Base-by-base conservation (phyloP, 345 rosid genomes). In the Odontarrhena argentea region DNA sequence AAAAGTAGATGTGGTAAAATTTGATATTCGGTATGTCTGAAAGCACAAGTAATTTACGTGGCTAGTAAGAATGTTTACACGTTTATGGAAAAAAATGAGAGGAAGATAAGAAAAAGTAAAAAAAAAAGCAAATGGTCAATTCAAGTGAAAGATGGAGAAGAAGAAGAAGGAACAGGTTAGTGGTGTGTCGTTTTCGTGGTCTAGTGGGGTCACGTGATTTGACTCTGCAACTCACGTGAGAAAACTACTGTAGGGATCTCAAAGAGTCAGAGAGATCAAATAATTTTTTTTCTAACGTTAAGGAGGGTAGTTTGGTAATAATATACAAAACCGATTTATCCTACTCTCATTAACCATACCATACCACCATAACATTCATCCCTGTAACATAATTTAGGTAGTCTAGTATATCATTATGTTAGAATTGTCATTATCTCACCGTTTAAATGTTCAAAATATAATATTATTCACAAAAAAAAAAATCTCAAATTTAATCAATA, bases 221-320 rank as follows among this genome's bases (percentile, higher is more conserved):
- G 73, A 67, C 73, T 38, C 63, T 66, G 58, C 15, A 74, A 45
- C 63, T 67, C 77, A 74, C 73, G 77, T 67, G 77, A 67, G 44
- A 35, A 45, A 45, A 38, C 7, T 42, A 67, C 52, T 73, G 77
- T 73, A 14, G 61, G 61, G 24, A 56, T 65, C 70, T 71, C 59
- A 22, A 50, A 3, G 66, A 22, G 28, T 14, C 61, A 15, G 56
- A 32, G 36, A 3, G 47, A 41, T 36, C 46, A 32, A 55, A 55
- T 15, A 44, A 56, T 46, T 55, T 63, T 55, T n/a, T 1, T 32
- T 6, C 50, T 26, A 54, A 40, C 51, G 28, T 11, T 22, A 2
- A 28, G 5, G 22, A 49, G 5, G 75, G 14, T 2, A 36, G 7
- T 12, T 36, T 18, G 1, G 75, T 62, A 62, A 70, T 43, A 35